phyloP scores from a whole-genome alignment of 1,284 basidiomycete species.

The Taiwanofungus camphoratus region DNA sequence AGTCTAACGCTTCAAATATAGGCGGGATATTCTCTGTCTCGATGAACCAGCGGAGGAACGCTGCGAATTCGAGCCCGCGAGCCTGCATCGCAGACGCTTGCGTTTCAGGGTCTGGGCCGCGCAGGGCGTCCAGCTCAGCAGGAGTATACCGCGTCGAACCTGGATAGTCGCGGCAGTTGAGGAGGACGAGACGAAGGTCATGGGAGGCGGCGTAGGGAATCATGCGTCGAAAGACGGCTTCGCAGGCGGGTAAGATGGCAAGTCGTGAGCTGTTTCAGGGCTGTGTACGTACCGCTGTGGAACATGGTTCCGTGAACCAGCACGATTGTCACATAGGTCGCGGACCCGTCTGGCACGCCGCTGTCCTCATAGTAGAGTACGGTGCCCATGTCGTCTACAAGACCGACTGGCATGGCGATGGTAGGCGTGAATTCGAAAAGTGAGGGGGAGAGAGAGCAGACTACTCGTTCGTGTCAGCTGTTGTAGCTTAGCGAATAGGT shows the following conservation, averaged over 20 bases:
- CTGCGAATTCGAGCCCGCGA: conserved; percentile 6
- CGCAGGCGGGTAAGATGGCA: background rate
- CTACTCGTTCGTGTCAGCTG: no score
- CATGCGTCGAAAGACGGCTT: conserved; percentile 13
- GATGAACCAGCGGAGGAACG: conserved; percentile 11
- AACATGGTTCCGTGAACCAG: conserved; percentile 23
- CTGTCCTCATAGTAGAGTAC: conserved; percentile 15
- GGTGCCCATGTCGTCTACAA: conserved; percentile 7
- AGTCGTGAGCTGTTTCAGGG: background rate
- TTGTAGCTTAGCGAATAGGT: no score
- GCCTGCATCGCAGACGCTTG: conserved; percentile 10
- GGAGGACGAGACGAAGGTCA: conserved; percentile 18
- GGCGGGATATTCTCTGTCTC: conserved; percentile 9
- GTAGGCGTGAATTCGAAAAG: no score
- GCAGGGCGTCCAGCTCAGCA: conserved; percentile 12
- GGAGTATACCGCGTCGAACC: conserved; percentile 17
- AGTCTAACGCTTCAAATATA: background rate
- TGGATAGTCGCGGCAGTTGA: conserved; percentile 21
- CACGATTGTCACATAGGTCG: conserved; percentile 20
- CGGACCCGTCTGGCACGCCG: conserved; percentile 6
- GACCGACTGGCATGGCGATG: conserved; percentile 10
- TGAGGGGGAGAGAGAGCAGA: no score
- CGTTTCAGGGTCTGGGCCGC: conserved; percentile 1
- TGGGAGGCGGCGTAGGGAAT: conserved; percentile 11
- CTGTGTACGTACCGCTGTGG: conserved; percentile 20